phyloP scores from a whole-genome alignment of 495 filamentous ascomycete genomes.

The Emericellopsis terricola region DNA sequence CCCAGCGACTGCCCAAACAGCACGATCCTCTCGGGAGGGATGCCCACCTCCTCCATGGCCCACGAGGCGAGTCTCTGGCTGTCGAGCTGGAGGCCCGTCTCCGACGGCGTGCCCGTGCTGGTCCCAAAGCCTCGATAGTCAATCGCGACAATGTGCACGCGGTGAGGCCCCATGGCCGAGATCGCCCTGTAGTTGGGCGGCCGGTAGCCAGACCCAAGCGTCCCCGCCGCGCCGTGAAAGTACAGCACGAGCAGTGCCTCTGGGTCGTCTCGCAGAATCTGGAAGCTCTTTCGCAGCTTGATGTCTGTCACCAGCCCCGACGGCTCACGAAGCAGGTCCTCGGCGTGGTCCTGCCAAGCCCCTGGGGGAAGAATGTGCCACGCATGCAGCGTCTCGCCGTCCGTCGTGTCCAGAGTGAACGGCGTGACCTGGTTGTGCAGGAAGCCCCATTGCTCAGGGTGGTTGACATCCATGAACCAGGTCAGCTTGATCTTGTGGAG shows the following conservation, averaged over 20 bases:
- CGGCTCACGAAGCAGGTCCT: slow-evolving; percentile 11
- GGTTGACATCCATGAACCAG: slow-evolving; percentile 3
- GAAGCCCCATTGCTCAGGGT: slow-evolving; percentile 1
- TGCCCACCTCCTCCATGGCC: slow-evolving; percentile 35
- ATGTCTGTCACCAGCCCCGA: slow-evolving; percentile 21
- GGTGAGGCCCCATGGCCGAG: slow-evolving; percentile 23
- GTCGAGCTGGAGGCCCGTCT: slow-evolving; percentile 52
- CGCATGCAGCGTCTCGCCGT: slow-evolving; percentile 38
- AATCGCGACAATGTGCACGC: slow-evolving; percentile 49
- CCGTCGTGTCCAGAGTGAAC: slow-evolving; percentile 34
- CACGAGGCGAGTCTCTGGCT: slow-evolving; percentile 46
- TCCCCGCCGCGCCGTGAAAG: slow-evolving; percentile 23
- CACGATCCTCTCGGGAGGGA: slow-evolving; percentile 44
- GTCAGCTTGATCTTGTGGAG: background rate
- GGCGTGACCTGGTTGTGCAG: slow-evolving; percentile 37
- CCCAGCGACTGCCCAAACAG: slow-evolving; percentile 56
- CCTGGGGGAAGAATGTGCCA: slow-evolving; percentile 45
- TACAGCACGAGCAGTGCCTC: slow-evolving; percentile 37
- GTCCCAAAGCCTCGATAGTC: slow-evolving; percentile 64
- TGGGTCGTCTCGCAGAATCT: slow-evolving; percentile 33
- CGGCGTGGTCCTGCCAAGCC: slow-evolving; percentile 31
- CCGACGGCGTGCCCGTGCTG: slow-evolving; percentile 47
- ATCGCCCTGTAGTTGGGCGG: slow-evolving; percentile 31
- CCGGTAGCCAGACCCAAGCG: slow-evolving; percentile 33
- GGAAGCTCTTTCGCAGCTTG: slow-evolving; percentile 24